Evolutionary conservation across 2,329 filamentous ascomycete genomes (phyloP).

Genomic region (Xylaria digitata): DNA sequence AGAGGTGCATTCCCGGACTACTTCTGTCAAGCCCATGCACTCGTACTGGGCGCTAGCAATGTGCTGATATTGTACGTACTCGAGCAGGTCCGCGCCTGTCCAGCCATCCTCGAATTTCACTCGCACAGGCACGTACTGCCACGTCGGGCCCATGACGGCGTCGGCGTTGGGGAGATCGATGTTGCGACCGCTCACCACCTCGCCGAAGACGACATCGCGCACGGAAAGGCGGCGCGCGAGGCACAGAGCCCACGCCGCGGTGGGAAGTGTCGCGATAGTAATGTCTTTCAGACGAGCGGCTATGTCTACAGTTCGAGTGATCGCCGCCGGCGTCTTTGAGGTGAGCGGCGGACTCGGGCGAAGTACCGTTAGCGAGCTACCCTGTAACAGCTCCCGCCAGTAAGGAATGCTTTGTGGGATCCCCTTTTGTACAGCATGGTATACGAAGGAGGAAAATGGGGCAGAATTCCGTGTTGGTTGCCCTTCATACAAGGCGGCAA

Average conservation of each 20-base stretch:
- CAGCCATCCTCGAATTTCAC: constrained; percentile 64
- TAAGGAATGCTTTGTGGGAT: constrained; percentile 66
- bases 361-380: constrained; percentile 62
- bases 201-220: constrained; percentile 72
- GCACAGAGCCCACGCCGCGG: constrained; percentile 73
- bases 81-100: constrained; percentile 64
- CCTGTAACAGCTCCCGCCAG: constrained; percentile 69
- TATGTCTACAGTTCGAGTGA: constrained; percentile 59
- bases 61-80: constrained; percentile 67
- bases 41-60: constrained; percentile 67
- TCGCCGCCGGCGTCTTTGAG: constrained; percentile 55
- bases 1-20: constrained; percentile 60
- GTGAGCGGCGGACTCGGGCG: constrained; percentile 54
- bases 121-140: constrained; percentile 74
- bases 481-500: constrained; percentile 63
- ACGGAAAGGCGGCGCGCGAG: constrained; percentile 65
- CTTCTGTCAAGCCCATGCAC: constrained; percentile 65
- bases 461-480: constrained; percentile 49
- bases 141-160: constrained; percentile 71
- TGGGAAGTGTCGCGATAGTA: constrained; percentile 73
- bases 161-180: constrained; percentile 66
- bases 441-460: constrained; percentile 61
- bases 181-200: constrained; percentile 73
- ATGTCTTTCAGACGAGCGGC: constrained; percentile 63
- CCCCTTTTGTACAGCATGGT: constrained; percentile 55